Base-by-base conservation (phyloP, 164 flowering plant species). In the Nelumbo lutea region DNA sequence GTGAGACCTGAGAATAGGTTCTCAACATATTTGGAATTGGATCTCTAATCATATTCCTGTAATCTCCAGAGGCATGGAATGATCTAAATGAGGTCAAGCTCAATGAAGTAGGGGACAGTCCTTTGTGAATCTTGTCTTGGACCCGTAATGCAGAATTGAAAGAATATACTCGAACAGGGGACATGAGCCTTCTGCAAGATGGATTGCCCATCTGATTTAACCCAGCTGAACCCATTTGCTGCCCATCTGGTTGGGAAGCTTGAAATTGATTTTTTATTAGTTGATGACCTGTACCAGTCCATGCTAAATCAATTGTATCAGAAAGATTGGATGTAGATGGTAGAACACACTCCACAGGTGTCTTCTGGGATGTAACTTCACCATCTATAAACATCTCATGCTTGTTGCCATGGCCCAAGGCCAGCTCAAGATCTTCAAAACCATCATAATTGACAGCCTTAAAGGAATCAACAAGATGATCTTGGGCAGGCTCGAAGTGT, bases 251-350 rank as follows among this genome's bases (percentile, higher is more conserved):
- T 42, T 73, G 74, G 60, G 62, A 52, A 0, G 45, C 15, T 62
- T 59, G 65, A 15, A 59, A 74, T 52, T 72, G 81, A 74, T 69
- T 61, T 60, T 76, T 81, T 43, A 48, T 13, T 13, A 73, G 52
- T 70, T 61, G 77, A 45, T 73, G 84, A 50, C 79, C 84, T 9
- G 81, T 77, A 48, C 99, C 99, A 1, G 88, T 87, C 99, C 98
- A 96, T 42, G 89, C 96, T 64, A 85, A 90, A 75, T 96, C 98
- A 66, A 96, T 96, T 80, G 85, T 82, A 68, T 96, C 97, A n/a
- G 99, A 91, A 45, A 93, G 84, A 74, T 71, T 79, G 1, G 96
- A 84, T 13, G 69, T 84, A 64, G 84, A 75, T 50, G 87, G 82
- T 0, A 80, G 78, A 43, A 70, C 53, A 45, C 66, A 73, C 59